These are phyloP conservation scores for Diddensiella transvaalensis DNA, from an alignment of 805 yeast species.

Conservation along the genomic window DNA sequence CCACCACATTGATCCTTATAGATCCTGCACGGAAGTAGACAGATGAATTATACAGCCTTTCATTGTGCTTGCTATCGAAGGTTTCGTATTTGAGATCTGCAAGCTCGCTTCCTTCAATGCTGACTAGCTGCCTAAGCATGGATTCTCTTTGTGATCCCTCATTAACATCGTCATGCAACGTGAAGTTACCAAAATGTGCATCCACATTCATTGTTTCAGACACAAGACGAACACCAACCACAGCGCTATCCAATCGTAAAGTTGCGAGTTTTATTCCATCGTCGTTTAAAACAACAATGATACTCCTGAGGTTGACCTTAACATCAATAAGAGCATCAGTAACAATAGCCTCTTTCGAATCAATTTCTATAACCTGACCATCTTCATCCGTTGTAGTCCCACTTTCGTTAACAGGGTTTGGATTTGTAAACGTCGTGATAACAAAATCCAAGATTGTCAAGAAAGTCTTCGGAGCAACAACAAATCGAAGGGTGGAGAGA, in stretches of 20 bases:
- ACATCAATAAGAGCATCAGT: constrained; percentile 47
- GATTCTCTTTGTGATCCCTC: constrained; percentile 55
- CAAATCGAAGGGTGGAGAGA: constrained; percentile 73
- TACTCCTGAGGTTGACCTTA: constrained; percentile 63
- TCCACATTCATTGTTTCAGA: constrained; percentile 75
- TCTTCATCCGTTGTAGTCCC: constrained; percentile 4
- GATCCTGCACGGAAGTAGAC: constrained; percentile 72
- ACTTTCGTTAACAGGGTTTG: constrained; percentile 37
- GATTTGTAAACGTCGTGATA: constrained; percentile 84
- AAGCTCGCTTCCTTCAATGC: constrained; percentile 75
- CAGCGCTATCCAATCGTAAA: constrained; percentile 68
- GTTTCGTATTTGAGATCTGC: constrained; percentile 86
- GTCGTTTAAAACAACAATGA: constrained; percentile 73
- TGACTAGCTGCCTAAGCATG: constrained; percentile 58
- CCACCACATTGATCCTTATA: constrained; percentile 71
- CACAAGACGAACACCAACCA: constrained; percentile 56
- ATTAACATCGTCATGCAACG: constrained; percentile 71
- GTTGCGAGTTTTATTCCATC: constrained; percentile 82
- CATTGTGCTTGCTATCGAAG: constrained; percentile 53
- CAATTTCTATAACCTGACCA: not conserved
- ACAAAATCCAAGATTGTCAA: constrained; percentile 76
- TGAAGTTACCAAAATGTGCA: constrained; percentile 73
- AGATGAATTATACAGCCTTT: constrained; percentile 48
- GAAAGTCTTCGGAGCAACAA: constrained; percentile 71
- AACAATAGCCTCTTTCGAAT: not conserved